phyloP scores from a whole-genome alignment of 257 asterid species.

The Agastache rugosa region DNA sequence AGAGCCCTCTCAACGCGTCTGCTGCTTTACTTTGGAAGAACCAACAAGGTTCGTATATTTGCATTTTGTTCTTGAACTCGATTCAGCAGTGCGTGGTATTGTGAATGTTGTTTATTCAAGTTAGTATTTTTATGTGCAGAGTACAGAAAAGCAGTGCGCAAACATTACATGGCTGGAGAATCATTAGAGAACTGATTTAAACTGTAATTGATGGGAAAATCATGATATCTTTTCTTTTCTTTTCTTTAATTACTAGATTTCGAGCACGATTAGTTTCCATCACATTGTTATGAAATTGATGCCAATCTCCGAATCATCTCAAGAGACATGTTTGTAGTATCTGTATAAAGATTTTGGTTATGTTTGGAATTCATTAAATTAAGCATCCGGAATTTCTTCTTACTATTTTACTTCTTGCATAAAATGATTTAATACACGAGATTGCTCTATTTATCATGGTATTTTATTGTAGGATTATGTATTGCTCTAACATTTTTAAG shows the following conservation, averaged over 20 bases:
- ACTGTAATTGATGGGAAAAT: slow-evolving; percentile 14
- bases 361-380: neutral
- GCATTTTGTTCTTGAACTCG: neutral
- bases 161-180: slow-evolving; percentile 59
- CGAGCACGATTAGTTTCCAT: neutral
- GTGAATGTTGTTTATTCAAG: neutral
- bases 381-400: neutral
- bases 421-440: no score
- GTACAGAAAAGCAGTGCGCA: slow-evolving; percentile 66
- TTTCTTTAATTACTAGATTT: neutral
- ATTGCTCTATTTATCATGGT: no score
- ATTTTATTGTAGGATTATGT: neutral
- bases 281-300: slow-evolving; percentile 8
- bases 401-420: neutral
- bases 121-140: slow-evolving; percentile 49
- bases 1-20: slow-evolving; percentile 74
- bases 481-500: no score
- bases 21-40: slow-evolving; percentile 86
- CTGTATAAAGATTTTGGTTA: neutral
- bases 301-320: no score
- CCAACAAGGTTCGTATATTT: slow-evolving; percentile 55
- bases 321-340: neutral
- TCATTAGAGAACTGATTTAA: slow-evolving; percentile 48
- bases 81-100: neutral
- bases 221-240: neutral